Conservation (phyloP, 192 early-diverging fungal genomes). For the Haplosporangium gracile region DNA sequence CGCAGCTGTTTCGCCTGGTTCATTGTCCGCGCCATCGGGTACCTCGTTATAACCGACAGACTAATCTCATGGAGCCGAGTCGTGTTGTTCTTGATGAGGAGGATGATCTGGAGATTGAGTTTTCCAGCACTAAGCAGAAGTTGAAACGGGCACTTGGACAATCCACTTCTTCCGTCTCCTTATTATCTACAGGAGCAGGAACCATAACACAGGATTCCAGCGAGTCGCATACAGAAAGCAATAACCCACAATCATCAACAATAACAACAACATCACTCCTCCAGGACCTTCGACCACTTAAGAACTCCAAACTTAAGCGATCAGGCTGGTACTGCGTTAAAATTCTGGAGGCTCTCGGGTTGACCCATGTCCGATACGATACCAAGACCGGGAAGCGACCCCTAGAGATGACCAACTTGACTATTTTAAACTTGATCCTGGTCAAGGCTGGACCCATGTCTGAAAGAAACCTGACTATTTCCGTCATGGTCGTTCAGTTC, state of each 20-base stretch:
- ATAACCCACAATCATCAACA: background rate
- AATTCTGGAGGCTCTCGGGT: constrained; percentile 62
- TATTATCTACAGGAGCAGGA: background rate
- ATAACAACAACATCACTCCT: background rate
- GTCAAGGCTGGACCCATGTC: constrained; percentile 79
- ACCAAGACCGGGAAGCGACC: constrained; percentile 58
- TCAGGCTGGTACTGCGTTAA: constrained; percentile 67
- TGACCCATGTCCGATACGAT: constrained; percentile 68
- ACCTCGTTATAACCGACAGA: constrained; percentile 71
- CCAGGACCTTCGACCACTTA: background rate
- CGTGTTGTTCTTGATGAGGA: constrained; percentile 37
- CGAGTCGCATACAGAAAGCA: background rate
- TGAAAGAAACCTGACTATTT: constrained; percentile 72
- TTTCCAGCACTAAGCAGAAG: constrained; percentile 13
- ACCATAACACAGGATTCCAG: background rate
- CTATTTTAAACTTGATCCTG: constrained; percentile 92
- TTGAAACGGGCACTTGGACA: constrained; percentile 19
- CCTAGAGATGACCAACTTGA: constrained; percentile 88
- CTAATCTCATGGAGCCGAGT: constrained; percentile 42
- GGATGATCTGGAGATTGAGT: constrained; percentile 15
- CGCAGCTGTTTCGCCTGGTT: constrained; percentile 95
- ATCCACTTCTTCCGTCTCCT: constrained; percentile 16
- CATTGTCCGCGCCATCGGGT: constrained; percentile 97
- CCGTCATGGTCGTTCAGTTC: constrained; percentile 77
- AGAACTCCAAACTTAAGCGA: background rate